These are phyloP conservation scores for Haplosporangium gracile DNA, from an alignment of 192 early-diverging fungal genomes.

Conservation along the genomic window DNA sequence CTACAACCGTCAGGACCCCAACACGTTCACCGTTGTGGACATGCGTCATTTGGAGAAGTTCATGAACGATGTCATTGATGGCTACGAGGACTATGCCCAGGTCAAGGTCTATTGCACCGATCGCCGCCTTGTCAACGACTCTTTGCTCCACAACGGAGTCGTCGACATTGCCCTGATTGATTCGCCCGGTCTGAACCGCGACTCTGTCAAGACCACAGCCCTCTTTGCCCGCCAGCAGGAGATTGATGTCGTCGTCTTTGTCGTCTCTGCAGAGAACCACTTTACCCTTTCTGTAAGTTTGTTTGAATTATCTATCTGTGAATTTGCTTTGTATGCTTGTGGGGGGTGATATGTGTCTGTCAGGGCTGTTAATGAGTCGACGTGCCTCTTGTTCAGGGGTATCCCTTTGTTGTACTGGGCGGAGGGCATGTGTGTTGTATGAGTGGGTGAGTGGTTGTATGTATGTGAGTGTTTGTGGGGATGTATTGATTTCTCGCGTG, in stretches of 20 bases:
- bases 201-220: slow-evolving; percentile 97
- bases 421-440: not conserved
- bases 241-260: slow-evolving; percentile 99
- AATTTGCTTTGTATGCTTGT: not conserved
- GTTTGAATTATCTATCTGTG: slow-evolving; percentile 3
- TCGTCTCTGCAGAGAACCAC: slow-evolving; percentile 99
- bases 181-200: slow-evolving; percentile 98
- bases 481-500: slow-evolving; percentile 5
- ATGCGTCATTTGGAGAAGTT: slow-evolving; percentile 79
- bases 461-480: not conserved
- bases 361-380: not conserved
- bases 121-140: slow-evolving; percentile 68
- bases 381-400: not conserved
- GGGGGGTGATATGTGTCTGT: not conserved
- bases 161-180: slow-evolving; percentile 98
- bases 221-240: slow-evolving; percentile 98
- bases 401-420: not conserved
- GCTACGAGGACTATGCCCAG: slow-evolving; percentile 87
- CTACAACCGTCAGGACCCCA: slow-evolving; percentile 80
- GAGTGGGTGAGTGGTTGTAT: not conserved
- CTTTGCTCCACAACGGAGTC: slow-evolving; percentile 94
- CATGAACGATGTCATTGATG: slow-evolving; percentile 85
- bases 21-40: slow-evolving; percentile 78
- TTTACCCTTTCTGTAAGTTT: slow-evolving; percentile 93
- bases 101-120: slow-evolving; percentile 95